phyloP scores from a whole-genome alignment of 2,329 filamentous ascomycete genomes.

The Colletotrichum aenigma region DNA sequence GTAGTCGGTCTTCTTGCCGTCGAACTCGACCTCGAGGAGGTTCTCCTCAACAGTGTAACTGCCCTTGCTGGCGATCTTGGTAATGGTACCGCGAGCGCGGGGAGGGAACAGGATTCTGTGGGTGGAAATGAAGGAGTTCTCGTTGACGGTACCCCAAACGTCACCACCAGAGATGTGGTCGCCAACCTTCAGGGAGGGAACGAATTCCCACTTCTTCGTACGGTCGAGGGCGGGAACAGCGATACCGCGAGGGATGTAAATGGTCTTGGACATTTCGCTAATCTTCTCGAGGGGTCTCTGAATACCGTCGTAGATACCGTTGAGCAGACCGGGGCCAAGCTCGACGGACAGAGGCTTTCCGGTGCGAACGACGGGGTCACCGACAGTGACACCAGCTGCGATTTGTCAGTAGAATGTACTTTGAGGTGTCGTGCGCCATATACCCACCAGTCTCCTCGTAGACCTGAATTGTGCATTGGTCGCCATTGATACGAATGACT shows the following conservation, averaged over 20 bases:
- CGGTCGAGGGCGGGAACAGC: constrained; percentile 86
- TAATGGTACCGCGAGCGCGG: constrained; percentile 89
- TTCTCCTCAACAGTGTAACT: constrained; percentile 94
- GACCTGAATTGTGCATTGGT: constrained; percentile 97
- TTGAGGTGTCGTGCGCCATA: background rate
- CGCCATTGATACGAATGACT: constrained; percentile 95
- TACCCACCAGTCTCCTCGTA: constrained; percentile 94
- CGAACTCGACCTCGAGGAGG: constrained; percentile 94
- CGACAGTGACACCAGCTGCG: constrained; percentile 89
- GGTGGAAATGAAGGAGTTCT: constrained; percentile 92
- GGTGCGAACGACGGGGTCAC: constrained; percentile 88
- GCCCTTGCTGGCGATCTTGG: constrained; percentile 85
- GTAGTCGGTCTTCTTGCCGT: constrained; percentile 92
- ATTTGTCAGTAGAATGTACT: background rate
- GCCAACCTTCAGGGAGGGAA: constrained; percentile 87
- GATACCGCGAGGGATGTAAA: constrained; percentile 98
- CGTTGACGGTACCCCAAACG: constrained; percentile 91
- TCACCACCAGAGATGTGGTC: constrained; percentile 97
- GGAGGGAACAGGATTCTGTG: constrained; percentile 95
- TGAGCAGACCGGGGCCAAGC: constrained; percentile 93
- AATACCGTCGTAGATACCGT: constrained; percentile 99
- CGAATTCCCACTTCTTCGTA: constrained; percentile 95
- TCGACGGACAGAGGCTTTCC: constrained; percentile 98
- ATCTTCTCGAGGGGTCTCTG: constrained; percentile 93
- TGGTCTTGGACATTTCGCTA: constrained; percentile 76